These are phyloP conservation scores for Fusarium musae DNA, from an alignment of 2,329 filamentous ascomycete genomes.

Conservation along the genomic window DNA sequence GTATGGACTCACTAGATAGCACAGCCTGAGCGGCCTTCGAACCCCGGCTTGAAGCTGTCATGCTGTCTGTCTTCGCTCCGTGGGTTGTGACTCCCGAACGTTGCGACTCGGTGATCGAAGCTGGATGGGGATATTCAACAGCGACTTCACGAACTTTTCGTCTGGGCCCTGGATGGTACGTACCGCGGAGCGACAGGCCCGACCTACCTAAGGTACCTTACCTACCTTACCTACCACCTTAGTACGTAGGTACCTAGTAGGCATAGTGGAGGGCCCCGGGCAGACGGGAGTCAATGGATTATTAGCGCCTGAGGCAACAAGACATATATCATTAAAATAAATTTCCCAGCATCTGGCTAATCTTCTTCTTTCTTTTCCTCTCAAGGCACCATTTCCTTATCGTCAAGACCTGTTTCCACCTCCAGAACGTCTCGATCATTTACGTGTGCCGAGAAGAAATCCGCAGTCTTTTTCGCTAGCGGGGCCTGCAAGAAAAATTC, in stretches of 20 bases:
- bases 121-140: slow-evolving; percentile 36
- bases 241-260: too few relatives aligned
- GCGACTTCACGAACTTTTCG: slow-evolving; percentile 45
- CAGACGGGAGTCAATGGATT: not conserved
- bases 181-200: slow-evolving; percentile 25
- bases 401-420: slow-evolving; percentile 79
- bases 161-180: slow-evolving; percentile 36
- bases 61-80: slow-evolving; percentile 31
- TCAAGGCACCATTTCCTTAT: slow-evolving; percentile 92
- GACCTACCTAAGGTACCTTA: too few relatives aligned
- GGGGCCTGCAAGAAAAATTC: slow-evolving; percentile 73
- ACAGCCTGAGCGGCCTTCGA: slow-evolving; percentile 60
- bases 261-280: not conserved
- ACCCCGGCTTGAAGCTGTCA: slow-evolving; percentile 69
- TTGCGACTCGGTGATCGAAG: slow-evolving; percentile 27
- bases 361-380: slow-evolving; percentile 47
- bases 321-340: slow-evolving; percentile 5
- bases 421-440: slow-evolving; percentile 92
- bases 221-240: too few relatives aligned
- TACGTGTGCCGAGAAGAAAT: slow-evolving; percentile 82
- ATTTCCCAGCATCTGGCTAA: slow-evolving; percentile 30
- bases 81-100: slow-evolving; percentile 22
- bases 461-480: slow-evolving; percentile 98
- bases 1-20: slow-evolving; percentile 59
- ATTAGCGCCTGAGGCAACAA: slow-evolving; percentile 45